phyloP scores from a whole-genome alignment of 2,329 filamentous ascomycete genomes.

The Ophiosphaerella korrae region DNA sequence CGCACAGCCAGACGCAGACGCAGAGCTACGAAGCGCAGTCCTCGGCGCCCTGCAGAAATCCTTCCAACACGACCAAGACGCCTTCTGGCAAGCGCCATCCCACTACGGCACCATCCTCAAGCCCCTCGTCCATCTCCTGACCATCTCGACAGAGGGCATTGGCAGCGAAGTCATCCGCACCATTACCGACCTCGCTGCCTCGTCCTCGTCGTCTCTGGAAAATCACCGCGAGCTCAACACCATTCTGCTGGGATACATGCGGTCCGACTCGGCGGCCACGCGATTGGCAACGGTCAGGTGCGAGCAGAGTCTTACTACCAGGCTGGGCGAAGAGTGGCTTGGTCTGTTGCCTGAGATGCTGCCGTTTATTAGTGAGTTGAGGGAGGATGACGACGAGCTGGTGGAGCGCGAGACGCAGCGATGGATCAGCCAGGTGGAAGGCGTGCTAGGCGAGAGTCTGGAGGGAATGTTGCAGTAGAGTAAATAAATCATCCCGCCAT shows the following conservation, averaged over 20 bases:
- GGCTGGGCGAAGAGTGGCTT: constrained; percentile 91
- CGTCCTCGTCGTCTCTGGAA: constrained; percentile 76
- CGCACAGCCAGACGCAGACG: constrained; percentile 48
- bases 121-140: constrained; percentile 69
- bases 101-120: constrained; percentile 78
- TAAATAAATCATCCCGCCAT: no score
- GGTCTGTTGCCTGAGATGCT: constrained; percentile 91
- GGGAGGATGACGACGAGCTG: constrained; percentile 93
- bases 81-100: constrained; percentile 92
- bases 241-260: constrained; percentile 76
- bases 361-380: constrained; percentile 90
- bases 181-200: constrained; percentile 80
- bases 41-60: constrained; percentile 74
- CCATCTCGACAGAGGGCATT: constrained; percentile 29
- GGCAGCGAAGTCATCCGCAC: constrained; percentile 69
- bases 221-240: constrained; percentile 91
- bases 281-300: constrained; percentile 82
- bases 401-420: constrained; percentile 87
- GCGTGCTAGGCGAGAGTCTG: constrained; percentile 84
- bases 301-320: constrained; percentile 78
- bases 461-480: constrained; percentile 85
- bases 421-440: constrained; percentile 92
- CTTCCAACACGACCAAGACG: constrained; percentile 89
- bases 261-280: constrained; percentile 71
- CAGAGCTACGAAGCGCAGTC: constrained; percentile 70